Evolutionary conservation across 345 rosid genomes (phyloP), one percentile per base, ranked within the genome.

Genomic region (Eucalyptus melliodora): DNA sequence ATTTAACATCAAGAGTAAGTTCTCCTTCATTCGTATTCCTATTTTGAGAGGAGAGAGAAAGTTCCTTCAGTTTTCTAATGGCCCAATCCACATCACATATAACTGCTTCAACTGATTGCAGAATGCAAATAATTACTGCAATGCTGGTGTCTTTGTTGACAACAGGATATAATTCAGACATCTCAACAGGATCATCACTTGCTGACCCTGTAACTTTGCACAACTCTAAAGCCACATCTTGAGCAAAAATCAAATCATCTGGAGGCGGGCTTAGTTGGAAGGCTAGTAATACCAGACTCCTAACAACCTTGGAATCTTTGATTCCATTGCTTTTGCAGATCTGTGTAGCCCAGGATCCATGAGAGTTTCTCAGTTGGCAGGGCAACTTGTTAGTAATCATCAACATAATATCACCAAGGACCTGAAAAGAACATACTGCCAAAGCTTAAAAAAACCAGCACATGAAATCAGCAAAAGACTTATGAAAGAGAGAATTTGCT

Each of bases 11-110:
- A 87, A 21, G 89, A 81, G 72, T 87, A 67, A 88, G 89, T 89
- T 94, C 96, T 89, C 91, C 90, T 37, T 91, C 86, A 82, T 89
- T 87, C 89, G 86, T 88, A 51, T 90, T 90, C 91, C 88, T 88
- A 60, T 90, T 95, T 85, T 93, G 94, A 89, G 91, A 86, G 69
- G 92, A 90, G 86, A 92, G 89, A 89, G 90, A 91, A n/a, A 92
- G 77, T 51, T 89, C 90, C 92, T 93, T 97, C 59, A 95, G 91
- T 88, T 95, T 95, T 90, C 92, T 96, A 45, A 93, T 90, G 53
- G 94, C 93, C 98, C 98, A 95, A 50, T 96, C 97, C 94, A 96
- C 91, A 89, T 94, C 95, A 47, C 59, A 86, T 86, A 96, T 90
- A 55, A 93, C 94, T n/a, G 93, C 88, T 69, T 94, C 99, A 87